Evolutionary conservation across 78 protist genomes (phyloP).

Genomic region (Planoprotostelium fungivorum): DNA sequence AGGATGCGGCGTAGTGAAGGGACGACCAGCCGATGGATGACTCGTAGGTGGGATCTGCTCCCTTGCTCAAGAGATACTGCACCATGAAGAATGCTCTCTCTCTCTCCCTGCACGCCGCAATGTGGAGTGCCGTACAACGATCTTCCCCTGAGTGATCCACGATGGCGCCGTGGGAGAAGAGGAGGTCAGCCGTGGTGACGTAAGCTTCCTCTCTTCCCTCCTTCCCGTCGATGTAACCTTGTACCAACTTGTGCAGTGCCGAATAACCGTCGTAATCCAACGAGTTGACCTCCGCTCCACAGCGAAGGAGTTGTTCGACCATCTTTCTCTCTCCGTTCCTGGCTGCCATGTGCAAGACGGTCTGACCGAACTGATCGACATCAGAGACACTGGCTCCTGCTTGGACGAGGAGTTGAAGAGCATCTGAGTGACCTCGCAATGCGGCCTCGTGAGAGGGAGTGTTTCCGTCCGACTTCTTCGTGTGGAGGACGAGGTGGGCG

Average conservation of each 20-base stretch:
- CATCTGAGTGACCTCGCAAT: background rate
- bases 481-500: background rate
- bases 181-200: background rate
- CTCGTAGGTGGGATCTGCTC: constrained; percentile 50
- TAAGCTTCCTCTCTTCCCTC: background rate
- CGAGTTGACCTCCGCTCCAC: constrained; percentile 27
- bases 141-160: constrained; percentile 20
- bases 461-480: constrained; percentile 29
- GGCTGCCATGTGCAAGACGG: constrained; percentile 50
- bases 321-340: constrained; percentile 10
- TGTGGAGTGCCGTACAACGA: constrained; percentile 23
- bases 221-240: background rate
- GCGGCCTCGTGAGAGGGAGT: constrained; percentile 36
- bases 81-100: constrained; percentile 4
- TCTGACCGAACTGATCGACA: constrained; percentile 20
- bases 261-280: constrained; percentile 28
- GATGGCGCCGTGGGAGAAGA: constrained; percentile 15
- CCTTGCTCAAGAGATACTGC: constrained; percentile 9
- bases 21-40: constrained; percentile 43
- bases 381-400: background rate
- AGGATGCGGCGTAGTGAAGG: constrained; percentile 12
- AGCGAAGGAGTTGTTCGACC: background rate
- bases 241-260: constrained; percentile 8
- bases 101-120: constrained; percentile 11
- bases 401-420: background rate